phyloP scores from a whole-genome alignment of 2,329 filamentous ascomycete genomes.

The Clonostachys sp. region DNA sequence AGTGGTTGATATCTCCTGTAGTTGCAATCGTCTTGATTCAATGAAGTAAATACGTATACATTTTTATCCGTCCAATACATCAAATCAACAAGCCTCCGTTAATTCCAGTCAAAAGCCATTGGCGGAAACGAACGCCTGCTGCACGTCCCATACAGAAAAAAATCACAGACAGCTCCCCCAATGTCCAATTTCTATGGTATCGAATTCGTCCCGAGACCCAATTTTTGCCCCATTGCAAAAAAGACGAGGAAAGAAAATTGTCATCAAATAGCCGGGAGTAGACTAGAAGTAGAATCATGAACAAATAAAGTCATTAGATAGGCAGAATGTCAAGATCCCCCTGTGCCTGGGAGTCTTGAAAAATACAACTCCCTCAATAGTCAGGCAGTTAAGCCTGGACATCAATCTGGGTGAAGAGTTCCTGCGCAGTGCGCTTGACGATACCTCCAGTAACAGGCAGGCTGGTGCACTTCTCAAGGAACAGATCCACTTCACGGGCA shows the following conservation, averaged over 20 bases:
- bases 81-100: too few relatives aligned
- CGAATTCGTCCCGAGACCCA: not conserved
- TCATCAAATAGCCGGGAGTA: not conserved
- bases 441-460: slow-evolving; percentile 92
- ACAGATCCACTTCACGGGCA: slow-evolving; percentile 87
- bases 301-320: too few relatives aligned
- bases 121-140: too few relatives aligned
- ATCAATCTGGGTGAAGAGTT: slow-evolving; percentile 45
- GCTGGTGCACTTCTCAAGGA: slow-evolving; percentile 72
- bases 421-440: slow-evolving; percentile 74
- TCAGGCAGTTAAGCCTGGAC: not conserved
- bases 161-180: not conserved
- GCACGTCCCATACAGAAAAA: too few relatives aligned
- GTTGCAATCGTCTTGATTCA: too few relatives aligned
- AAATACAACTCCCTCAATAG: too few relatives aligned
- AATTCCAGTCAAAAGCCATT: too few relatives aligned
- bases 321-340: too few relatives aligned
- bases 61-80: too few relatives aligned
- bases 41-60: too few relatives aligned
- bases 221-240: not conserved
- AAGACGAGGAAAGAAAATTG: not conserved
- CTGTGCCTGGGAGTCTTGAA: too few relatives aligned
- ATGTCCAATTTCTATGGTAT: not conserved
- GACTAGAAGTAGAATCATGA: not conserved
- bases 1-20: too few relatives aligned